These are phyloP conservation scores for Artemisia annua DNA, from an alignment of 129 eudicot genomes.

Conservation along the genomic window DNA sequence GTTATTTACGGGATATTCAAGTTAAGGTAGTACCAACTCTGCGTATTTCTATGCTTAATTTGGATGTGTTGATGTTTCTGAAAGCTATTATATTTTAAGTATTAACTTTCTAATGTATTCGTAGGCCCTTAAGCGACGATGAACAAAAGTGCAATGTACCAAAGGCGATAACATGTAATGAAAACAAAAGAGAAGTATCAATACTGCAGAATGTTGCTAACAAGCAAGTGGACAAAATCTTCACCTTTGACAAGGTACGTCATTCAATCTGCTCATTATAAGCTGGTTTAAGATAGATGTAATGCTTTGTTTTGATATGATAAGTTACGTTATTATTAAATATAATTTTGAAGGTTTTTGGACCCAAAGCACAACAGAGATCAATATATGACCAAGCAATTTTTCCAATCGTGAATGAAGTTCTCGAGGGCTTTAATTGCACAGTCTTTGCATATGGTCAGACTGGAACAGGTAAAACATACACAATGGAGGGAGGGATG, in stretches of 20 bases:
- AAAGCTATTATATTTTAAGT: too few relatives aligned
- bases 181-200: slow-evolving; percentile 67
- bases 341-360: slow-evolving; percentile 55
- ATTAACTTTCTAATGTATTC: background rate
- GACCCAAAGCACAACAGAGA: slow-evolving; percentile 87
- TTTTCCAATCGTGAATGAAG: slow-evolving; percentile 73
- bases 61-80: too few relatives aligned
- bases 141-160: slow-evolving; percentile 75
- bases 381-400: slow-evolving; percentile 89
- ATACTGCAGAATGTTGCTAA: slow-evolving; percentile 52
- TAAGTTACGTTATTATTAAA: background rate
- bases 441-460: slow-evolving; percentile 93
- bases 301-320: background rate
- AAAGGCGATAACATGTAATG: slow-evolving; percentile 71
- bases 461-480: slow-evolving; percentile 90
- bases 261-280: background rate
- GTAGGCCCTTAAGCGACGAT: slow-evolving; percentile 74
- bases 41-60: background rate
- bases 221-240: slow-evolving; percentile 74
- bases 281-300: background rate
- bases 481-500: slow-evolving; percentile 95
- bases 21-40: background rate
- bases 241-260: slow-evolving; percentile 83
- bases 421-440: slow-evolving; percentile 87
- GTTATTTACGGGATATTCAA: background rate